phyloP scores from a whole-genome alignment of 2,329 filamentous ascomycete genomes.

The Hymenoscyphus albidus region DNA sequence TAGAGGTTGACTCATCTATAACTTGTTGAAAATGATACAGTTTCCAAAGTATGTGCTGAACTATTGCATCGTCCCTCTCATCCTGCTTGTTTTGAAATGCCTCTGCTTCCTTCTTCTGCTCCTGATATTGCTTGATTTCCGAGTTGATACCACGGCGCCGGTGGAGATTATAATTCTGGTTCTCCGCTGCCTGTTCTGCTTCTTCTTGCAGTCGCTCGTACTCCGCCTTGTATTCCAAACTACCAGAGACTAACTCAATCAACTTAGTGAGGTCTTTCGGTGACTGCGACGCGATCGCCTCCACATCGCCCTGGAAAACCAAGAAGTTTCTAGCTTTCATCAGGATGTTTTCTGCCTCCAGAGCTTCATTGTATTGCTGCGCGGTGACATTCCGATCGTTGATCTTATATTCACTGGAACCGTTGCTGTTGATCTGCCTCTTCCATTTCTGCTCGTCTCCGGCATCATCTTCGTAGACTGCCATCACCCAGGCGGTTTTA shows the following conservation, averaged over 20 bases:
- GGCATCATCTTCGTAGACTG: constrained; percentile 95
- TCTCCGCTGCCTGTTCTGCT: constrained; percentile 80
- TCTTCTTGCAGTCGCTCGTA: constrained; percentile 89
- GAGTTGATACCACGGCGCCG: constrained; percentile 92
- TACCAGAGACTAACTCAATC: constrained; percentile 97
- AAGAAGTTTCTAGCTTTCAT: constrained; percentile 98
- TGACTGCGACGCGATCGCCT: constrained; percentile 92
- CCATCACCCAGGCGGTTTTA: constrained; percentile 97
- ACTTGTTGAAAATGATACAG: constrained; percentile 90
- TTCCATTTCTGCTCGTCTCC: constrained; percentile 96
- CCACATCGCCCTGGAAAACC: constrained; percentile 97
- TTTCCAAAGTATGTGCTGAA: constrained; percentile 95
- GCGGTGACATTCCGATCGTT: constrained; percentile 87
- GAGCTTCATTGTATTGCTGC: constrained; percentile 86
- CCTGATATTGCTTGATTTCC: constrained; percentile 95
- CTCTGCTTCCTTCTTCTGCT: constrained; percentile 94
- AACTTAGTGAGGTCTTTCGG: constrained; percentile 88
- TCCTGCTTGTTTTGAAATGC: constrained; percentile 88
- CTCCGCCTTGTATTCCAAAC: constrained; percentile 87
- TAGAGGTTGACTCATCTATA: constrained; percentile 85
- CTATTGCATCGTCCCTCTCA: constrained; percentile 84
- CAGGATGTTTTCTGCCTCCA: constrained; percentile 92
- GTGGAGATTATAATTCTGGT: constrained; percentile 83
- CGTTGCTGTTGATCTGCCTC: constrained; percentile 82
- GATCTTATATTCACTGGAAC: constrained; percentile 93